Evolutionary conservation across 164 flowering plant genomes (phyloP).

Genomic region (Cinnamomum micranthum): DNA sequence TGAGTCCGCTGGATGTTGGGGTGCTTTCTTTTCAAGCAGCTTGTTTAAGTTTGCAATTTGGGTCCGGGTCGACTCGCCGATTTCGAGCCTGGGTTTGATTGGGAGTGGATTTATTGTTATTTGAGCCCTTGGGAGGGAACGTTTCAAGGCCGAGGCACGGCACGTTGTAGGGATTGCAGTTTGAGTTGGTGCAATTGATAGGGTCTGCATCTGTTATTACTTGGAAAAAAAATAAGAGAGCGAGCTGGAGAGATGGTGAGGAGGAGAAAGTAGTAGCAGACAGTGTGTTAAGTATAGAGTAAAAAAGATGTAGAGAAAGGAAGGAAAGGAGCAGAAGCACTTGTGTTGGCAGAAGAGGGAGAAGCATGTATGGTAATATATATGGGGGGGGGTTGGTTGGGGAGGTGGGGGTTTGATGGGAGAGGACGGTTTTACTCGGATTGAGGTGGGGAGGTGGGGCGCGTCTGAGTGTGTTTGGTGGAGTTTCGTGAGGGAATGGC

Average conservation of each 20-base stretch:
- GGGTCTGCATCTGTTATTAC: conserved; percentile 9
- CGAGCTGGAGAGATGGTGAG: not conserved
- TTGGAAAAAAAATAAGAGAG: no score
- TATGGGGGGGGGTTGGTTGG: not conserved
- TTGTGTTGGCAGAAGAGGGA: not conserved
- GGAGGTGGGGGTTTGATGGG: not conserved
- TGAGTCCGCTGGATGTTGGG: conserved; percentile 10
- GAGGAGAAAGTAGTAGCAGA: not conserved
- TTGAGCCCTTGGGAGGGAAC: conserved; percentile 1
- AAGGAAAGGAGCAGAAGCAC: no score
- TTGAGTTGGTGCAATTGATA: conserved; percentile 3
- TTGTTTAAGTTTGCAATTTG: conserved; percentile 65
- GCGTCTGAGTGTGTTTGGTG: not conserved
- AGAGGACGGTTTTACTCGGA: not conserved
- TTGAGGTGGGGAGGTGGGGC: not conserved
- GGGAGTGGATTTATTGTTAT: not conserved
- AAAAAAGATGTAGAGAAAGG: no score
- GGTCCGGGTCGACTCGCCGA: conserved; percentile 20
- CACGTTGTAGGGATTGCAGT: not conserved
- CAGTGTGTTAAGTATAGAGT: not conserved
- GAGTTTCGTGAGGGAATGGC: not conserved
- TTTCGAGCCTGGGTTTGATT: not conserved
- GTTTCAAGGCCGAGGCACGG: not conserved
- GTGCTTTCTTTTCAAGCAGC: conserved; percentile 37
- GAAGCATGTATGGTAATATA: not conserved